Evolutionary conservation across 352 stramenopile genomes (phyloP).

Genomic region (Phytophthora nicotianae): DNA sequence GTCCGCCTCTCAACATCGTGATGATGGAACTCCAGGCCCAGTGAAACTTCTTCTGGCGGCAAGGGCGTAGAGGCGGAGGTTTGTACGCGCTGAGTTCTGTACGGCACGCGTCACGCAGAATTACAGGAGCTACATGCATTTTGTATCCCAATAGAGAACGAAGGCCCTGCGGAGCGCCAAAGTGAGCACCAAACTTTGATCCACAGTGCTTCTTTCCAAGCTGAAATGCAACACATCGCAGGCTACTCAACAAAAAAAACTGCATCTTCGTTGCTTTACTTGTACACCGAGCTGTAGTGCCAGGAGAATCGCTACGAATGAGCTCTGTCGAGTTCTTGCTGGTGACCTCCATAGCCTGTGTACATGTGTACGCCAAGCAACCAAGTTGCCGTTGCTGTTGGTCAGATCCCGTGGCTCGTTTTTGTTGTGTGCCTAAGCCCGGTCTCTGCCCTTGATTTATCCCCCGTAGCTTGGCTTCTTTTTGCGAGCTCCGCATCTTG

Average conservation of each 20-base stretch:
- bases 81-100: no score
- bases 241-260: no score
- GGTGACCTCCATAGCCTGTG: background rate
- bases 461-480: constrained; percentile 7
- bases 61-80: no score
- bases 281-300: background rate
- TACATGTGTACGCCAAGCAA: no score
- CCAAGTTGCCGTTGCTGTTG: constrained; percentile 5
- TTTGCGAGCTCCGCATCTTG: constrained; percentile 25
- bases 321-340: constrained; percentile 11
- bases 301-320: background rate
- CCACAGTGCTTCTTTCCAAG: constrained; percentile 12
- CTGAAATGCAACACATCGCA: no score
- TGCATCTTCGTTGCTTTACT: no score
- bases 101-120: constrained; percentile 9
- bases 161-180: no score
- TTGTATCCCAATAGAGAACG: no score
- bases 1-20: constrained; percentile 27
- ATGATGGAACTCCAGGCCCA: constrained; percentile 17
- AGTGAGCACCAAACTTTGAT: no score
- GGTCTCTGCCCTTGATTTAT: constrained; percentile 30
- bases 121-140: constrained; percentile 2
- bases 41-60: constrained; percentile 41
- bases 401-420: constrained; percentile 21
- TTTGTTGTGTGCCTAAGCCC: constrained; percentile 5